Base-by-base conservation (phyloP, 2,329 filamentous ascomycete species). In the Colletotrichum incanum region DNA sequence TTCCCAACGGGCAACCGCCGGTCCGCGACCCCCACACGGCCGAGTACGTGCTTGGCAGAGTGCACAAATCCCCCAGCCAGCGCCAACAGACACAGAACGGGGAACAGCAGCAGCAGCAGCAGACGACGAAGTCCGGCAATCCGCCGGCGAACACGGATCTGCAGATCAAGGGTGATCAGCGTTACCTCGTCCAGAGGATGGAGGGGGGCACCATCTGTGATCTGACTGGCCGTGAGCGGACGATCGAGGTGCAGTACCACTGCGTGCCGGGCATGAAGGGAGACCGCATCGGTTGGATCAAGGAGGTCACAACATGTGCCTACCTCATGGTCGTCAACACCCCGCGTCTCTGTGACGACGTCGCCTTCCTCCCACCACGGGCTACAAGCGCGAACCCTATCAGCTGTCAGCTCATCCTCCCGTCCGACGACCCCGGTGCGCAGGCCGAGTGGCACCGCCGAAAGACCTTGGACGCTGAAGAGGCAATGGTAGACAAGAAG, bases 281-380 rank as follows among this genome's bases (percentile, higher is more conserved):
- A 58, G 92, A 97, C 80, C 90, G 92, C 59, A 98, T 98, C 77
- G 93, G 92, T 54, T 95, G 94, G 91, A 97, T 98, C 82, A 98
- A 98, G 81, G 95, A 98, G 80, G 91, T 96, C 1, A 93, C 93
- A 3, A 98, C 94, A 14, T 98, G 95, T 83, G 91, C 94, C 16
- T 98, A 98, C 79, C 87, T 98, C 65, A 98, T 98, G 95, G 91
- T 97, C 41, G 90, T 98, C 74, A 93, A 97, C 79, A 98, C 95
- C 0, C 94, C 95, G 0, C 91, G 94, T 0, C 89, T 98, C 16
- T 98, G 95, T 84, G 90, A 93, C 78, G 95, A 98, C 76, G 90
- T 94, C 12, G 94, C 94, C 12, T 98, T 98, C 80, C 85, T 93
- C 65, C 95, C 95, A 0, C 94, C 94, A 0, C 91, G 93, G 76